Base-by-base conservation (phyloP, 176 grass and related monocot genomes). In the Secale cereale region DNA sequence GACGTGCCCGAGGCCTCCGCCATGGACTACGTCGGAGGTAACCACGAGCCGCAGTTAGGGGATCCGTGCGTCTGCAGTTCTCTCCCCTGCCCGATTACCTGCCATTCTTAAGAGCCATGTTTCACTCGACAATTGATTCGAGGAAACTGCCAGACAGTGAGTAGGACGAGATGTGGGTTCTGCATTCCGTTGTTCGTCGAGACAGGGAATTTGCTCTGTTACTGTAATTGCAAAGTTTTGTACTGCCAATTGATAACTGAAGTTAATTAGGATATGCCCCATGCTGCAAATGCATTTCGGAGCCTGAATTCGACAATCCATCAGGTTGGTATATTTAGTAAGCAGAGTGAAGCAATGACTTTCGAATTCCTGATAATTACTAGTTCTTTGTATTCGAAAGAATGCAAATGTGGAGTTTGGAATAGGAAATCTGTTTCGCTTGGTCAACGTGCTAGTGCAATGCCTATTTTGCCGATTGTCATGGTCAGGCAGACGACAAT, bases 21-120 rank as follows among this genome's bases (percentile, higher is more conserved):
- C 39, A 99, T 99, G 97, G 97, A 94, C 65, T 92, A 89, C 56
- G 86, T 99, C 8, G 97, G 93, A 98, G 96, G 96, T 98, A 90
- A 52, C 16, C 20, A 40, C 2, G 32, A 20, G 65, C 40, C 8
- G 4, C 19, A 31, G 27, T 20, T 25, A 59, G 23, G 22, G 31
- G 45, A 81, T 33, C 6, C 30, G 5, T 57, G 5, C 33, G 6
- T 35, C 33, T 35, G 33, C 33, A 35, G 6, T 35, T 35, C 33
- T 35, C 33, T 35, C 33, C 39, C 39, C 2, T 2, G 10, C 43
- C 6, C 20, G 20, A 62, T 78, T 78, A 61, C 31, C 12, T 7
- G 13, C 19, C 48, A 19, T 19, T 52, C 6, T 52, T 6, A 52
- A 19, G 2, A 56, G 22, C 19, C 52, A 2, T 59, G 19, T 68